Evolutionary conservation across 345 rosid species (phyloP).

Genomic region (Boechera divaricarpa): DNA sequence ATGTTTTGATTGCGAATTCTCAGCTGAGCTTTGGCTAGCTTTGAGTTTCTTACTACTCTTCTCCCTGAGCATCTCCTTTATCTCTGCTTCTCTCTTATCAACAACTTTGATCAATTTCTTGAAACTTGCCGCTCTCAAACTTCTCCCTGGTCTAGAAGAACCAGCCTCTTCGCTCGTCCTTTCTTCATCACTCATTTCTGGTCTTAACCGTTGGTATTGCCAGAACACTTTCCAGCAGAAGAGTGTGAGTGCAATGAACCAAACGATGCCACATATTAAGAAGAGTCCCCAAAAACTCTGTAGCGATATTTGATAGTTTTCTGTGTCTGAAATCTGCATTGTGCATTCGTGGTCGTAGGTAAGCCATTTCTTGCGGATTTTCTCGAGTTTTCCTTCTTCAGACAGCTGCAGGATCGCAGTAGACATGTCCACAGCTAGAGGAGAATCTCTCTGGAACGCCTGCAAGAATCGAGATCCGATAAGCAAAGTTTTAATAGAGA

Average conservation of each 20-base stretch:
- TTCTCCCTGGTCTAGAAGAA: conserved; percentile 50
- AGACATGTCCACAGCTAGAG: conserved; percentile 87
- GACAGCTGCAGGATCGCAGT: conserved; percentile 88
- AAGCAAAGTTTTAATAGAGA: conserved; percentile 2
- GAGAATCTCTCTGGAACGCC: conserved; percentile 96
- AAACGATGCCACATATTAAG: conserved; percentile 72
- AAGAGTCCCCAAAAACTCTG: conserved; percentile 92
- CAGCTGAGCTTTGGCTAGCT: conserved; percentile 50
- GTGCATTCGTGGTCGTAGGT: conserved; percentile 53
- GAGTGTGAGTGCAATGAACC: conserved; percentile 57
- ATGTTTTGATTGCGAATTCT: conserved; percentile 11
- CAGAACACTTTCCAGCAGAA: conserved; percentile 62
- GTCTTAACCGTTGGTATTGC: conserved; percentile 66
- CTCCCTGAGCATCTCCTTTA: conserved; percentile 61
- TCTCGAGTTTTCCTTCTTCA: conserved; percentile 85
- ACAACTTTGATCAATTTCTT: conserved; percentile 57
- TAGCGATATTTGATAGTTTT: conserved; percentile 59
- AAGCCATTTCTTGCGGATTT: conserved; percentile 82
- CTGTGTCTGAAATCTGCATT: conserved; percentile 45
- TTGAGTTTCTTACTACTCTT: conserved; percentile 52
- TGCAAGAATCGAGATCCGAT: conserved; percentile 36
- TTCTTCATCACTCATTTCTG: conserved; percentile 46
- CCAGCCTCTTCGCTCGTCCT: conserved; percentile 51
- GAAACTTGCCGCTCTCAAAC: conserved; percentile 55
- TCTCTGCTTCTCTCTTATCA: conserved; percentile 64